phyloP scores from a whole-genome alignment of 441 rosid genomes.

The Gossypium davidsonii region DNA sequence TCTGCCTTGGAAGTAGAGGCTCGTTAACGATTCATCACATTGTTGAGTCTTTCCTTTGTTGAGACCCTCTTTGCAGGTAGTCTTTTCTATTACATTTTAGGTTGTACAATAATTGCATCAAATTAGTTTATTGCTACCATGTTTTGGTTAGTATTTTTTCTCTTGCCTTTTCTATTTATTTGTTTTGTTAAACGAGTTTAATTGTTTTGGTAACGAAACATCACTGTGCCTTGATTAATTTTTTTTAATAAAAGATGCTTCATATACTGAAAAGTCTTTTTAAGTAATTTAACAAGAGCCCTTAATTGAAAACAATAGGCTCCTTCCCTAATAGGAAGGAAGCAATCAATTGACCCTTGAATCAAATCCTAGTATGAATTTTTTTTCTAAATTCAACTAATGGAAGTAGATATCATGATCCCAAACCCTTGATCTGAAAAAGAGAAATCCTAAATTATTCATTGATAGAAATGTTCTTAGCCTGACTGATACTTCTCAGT shows the following conservation, averaged over 20 bases:
- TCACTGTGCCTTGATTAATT: background rate
- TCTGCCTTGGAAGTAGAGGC: background rate
- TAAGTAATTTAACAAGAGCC: too few species aligned
- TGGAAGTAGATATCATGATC: too few species aligned
- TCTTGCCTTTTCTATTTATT: background rate
- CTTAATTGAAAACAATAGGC: too few species aligned
- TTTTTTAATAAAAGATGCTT: background rate
- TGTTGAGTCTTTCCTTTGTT: background rate
- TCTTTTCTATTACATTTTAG: background rate
- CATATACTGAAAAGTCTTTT: too few species aligned
- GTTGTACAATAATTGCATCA: background rate
- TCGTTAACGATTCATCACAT: background rate
- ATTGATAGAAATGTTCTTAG: too few species aligned
- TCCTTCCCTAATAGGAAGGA: too few species aligned
- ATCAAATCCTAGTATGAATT: too few species aligned
- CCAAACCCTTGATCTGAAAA: too few species aligned
- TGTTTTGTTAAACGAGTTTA: background rate
- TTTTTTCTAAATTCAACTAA: too few species aligned
- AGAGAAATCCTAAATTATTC: too few species aligned
- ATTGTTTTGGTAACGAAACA: background rate
- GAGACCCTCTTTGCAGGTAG: background rate
- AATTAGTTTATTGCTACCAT: background rate
- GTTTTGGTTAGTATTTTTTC: background rate
- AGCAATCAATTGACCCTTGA: too few species aligned
- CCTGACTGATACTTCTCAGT: too few species aligned